A percentile compares a stretch with the other conserved stretches of the same genome.
Evolutionary conservation across 352 stramenopile species (phyloP).

Genomic region (Peronospora tabacina): DNA sequence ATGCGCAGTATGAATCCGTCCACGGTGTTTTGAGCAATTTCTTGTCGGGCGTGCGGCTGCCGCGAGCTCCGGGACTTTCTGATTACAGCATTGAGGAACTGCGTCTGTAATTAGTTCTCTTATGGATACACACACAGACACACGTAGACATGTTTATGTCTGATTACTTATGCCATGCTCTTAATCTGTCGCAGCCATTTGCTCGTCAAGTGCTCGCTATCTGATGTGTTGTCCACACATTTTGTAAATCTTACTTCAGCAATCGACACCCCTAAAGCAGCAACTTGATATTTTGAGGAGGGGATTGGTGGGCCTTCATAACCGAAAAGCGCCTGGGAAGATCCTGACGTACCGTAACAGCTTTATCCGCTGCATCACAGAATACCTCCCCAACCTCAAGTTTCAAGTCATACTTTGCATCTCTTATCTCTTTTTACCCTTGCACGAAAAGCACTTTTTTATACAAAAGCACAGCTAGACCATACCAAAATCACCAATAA

Average conservation of each 20-base stretch:
- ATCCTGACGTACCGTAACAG: slow-evolving; percentile 13
- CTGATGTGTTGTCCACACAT: slow-evolving; percentile 1
- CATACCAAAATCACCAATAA: background rate
- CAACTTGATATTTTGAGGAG: slow-evolving; percentile 11
- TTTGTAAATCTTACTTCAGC: background rate
- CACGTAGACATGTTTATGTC: no score
- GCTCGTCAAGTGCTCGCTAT: background rate
- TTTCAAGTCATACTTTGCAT: slow-evolving; percentile 6
- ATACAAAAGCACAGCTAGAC: background rate
- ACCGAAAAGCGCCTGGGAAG: slow-evolving; percentile 21
- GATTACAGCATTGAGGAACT: slow-evolving; percentile 80
- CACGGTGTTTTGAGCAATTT: slow-evolving; percentile 76
- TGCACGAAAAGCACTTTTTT: slow-evolving; percentile 10
- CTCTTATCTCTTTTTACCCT: slow-evolving; percentile 22
- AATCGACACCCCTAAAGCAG: slow-evolving; percentile 5
- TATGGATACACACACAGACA: no score
- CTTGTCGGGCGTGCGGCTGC: slow-evolving; percentile 58
- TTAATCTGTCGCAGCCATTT: background rate
- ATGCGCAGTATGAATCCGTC: slow-evolving; percentile 56
- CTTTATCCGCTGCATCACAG: slow-evolving; percentile 8
- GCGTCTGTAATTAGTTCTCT: slow-evolving; percentile 30
- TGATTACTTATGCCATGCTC: background rate
- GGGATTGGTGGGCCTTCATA: slow-evolving; percentile 8
- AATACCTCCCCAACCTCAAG: slow-evolving; percentile 3
- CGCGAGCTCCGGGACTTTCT: slow-evolving; percentile 48